Base-by-base conservation (phyloP, 768 basidiomycete species). In the Boletus tomentosulus region DNA sequence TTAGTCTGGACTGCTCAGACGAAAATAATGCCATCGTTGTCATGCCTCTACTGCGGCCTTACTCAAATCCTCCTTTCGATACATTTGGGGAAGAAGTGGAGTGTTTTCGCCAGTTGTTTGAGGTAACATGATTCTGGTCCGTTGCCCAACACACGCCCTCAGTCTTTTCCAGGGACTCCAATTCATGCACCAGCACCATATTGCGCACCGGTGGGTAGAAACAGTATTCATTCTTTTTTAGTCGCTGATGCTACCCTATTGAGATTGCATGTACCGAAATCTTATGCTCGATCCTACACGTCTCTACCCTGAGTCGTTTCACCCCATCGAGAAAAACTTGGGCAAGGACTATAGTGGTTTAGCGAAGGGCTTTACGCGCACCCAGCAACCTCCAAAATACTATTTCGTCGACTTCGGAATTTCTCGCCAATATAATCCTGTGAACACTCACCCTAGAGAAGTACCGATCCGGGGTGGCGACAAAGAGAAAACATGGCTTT, bases 381-480 rank as follows among this genome's bases (percentile, higher is more conserved):
- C 71, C 1, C 39, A 57, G 19, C 58, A 45, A 2, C 71, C 74
- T 0, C 58, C 58, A 9, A 57, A 53, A 15, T 59, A 59, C 12
- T 53, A 50, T 19, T 11, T 59, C 39, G 53, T 56, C 53, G 73
- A 74, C 51, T 73, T 76, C 38, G 73, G 72, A 3, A 48, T 74
- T 3, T 74, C 74, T 13, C 60, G 66, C 6, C 58, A 48, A 12
- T 76, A 70, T 44, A 58, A 55, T 9, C 67, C 73, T 0, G 46
- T 62, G 0, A 62, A 71, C 7, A 51, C 62, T 5, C 47, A 62
- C 0, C 71, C 74, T 0, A 58, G 58, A 0, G 72, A 69, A 37
- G 37, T 55, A 3, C 66, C 72, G 0, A 63, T 75, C 6, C 56
- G 57, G 9, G 78, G 77, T 1, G 77, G 73, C 2, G 78, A 82